Evolutionary conservation across 2,329 filamentous ascomycete genomes (phyloP).

Genomic region (Fusarium drepaniforme): DNA sequence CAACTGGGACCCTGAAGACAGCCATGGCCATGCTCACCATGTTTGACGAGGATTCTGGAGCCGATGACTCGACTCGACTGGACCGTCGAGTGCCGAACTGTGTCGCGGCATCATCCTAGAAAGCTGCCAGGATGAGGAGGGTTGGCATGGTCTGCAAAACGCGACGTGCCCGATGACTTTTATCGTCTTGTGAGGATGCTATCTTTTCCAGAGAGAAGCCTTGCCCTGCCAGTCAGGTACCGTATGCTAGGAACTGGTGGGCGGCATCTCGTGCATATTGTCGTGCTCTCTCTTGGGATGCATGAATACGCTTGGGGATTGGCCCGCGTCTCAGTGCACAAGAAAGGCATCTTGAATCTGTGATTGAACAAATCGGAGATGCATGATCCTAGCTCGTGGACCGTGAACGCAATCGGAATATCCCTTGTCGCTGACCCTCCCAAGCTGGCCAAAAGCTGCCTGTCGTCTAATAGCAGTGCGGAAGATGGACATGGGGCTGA

Average conservation of each 20-base stretch:
- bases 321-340: constrained; percentile 35
- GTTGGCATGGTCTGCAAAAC: constrained; percentile 6
- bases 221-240: constrained; percentile 18
- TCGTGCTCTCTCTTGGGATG: constrained; percentile 17
- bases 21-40: neutral
- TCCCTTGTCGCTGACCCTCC: constrained; percentile 28
- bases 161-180: neutral
- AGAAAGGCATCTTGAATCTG: constrained; percentile 36
- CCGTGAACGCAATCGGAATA: constrained; percentile 29
- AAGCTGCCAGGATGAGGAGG: constrained; percentile 5
- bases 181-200: constrained; percentile 11
- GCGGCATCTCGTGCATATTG: constrained; percentile 27
- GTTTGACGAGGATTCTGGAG: neutral
- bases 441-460: constrained; percentile 14
- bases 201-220: constrained; percentile 13
- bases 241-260: constrained; percentile 31
- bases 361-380: constrained; percentile 44
- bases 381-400: constrained; percentile 42
- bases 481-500: constrained; percentile 22
- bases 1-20: neutral
- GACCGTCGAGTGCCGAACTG: neutral
- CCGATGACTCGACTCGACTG: neutral
- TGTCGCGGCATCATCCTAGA: neutral
- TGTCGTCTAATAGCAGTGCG: constrained; percentile 15
- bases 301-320: constrained; percentile 28